phyloP scores from a whole-genome alignment of 2,329 filamentous ascomycete species.

The Cercospora berteroae region DNA sequence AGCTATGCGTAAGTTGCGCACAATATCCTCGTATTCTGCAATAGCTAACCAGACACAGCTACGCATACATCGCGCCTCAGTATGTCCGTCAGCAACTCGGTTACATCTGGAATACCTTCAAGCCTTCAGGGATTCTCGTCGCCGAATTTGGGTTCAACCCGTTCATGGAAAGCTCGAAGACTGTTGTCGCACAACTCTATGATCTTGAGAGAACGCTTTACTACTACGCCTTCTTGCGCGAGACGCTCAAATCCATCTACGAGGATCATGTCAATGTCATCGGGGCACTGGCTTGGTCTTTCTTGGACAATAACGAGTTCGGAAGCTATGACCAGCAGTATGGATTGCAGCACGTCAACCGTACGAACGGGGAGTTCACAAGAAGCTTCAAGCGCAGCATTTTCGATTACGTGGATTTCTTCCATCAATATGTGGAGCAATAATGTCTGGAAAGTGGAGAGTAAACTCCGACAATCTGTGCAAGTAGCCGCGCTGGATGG shows the following conservation, averaged over 20 bases:
- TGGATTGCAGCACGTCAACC: conserved; percentile 43
- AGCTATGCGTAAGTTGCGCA: conserved; percentile 14
- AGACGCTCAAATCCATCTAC: conserved; percentile 37
- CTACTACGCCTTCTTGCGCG: conserved; percentile 38
- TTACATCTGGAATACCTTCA: conserved; percentile 61
- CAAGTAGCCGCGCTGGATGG: not conserved
- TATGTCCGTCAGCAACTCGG: conserved; percentile 57
- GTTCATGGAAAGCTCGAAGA: conserved; percentile 46
- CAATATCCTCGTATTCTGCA: not conserved
- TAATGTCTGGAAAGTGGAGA: not conserved
- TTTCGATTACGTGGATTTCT: conserved; percentile 40
- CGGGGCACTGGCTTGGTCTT: conserved; percentile 40
- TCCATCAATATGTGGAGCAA: conserved; percentile 31
- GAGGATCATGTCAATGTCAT: conserved; percentile 40
- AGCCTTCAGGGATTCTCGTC: conserved; percentile 41
- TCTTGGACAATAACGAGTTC: conserved; percentile 40
- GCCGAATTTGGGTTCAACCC: conserved; percentile 44
- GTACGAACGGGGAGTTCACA: conserved; percentile 38
- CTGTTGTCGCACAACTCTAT: conserved; percentile 48
- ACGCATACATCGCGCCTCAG: conserved; percentile 54
- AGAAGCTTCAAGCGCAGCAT: conserved; percentile 41
- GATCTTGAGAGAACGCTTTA: conserved; percentile 37
- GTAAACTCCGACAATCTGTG: not conserved
- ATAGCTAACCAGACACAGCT: conserved; percentile 7
- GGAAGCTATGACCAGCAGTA: conserved; percentile 37